Evolutionary conservation across 1,284 basidiomycete species (phyloP).

Genomic region (Sphagnurus paluster): DNA sequence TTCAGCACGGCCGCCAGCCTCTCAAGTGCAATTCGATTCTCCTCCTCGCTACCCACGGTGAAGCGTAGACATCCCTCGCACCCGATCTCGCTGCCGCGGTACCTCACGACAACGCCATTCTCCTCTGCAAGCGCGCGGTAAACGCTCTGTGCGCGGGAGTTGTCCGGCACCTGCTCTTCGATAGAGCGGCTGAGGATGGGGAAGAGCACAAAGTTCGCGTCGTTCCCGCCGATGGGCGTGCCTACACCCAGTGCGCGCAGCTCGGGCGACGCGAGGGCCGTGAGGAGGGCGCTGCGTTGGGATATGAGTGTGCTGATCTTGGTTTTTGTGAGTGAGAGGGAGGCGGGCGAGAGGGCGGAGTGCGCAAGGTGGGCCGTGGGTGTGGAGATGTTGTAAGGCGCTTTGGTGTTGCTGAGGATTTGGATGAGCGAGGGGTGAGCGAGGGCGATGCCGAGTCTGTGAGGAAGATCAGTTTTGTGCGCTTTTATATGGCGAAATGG

Average conservation of each 20-base stretch:
- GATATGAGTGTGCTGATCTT: conserved; percentile 64
- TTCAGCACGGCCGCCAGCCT: conserved; percentile 49
- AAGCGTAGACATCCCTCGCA: conserved; percentile 89
- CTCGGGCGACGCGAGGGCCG: conserved; percentile 38
- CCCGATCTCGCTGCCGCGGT: conserved; percentile 83
- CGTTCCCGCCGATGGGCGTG: conserved; percentile 73
- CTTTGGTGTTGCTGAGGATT: conserved; percentile 94
- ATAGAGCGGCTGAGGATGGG: conserved; percentile 63
- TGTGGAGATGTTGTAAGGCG: conserved; percentile 95
- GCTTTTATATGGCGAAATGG: neutral
- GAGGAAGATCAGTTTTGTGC: neutral
- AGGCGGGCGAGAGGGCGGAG: conserved; percentile 70
- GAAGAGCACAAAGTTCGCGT: conserved; percentile 92
- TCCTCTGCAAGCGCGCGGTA: conserved; percentile 89
- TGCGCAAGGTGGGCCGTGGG: conserved; percentile 87
- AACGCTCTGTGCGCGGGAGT: conserved; percentile 62
- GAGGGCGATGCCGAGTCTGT: conserved; percentile 85
- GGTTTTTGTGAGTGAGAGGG: conserved; percentile 64
- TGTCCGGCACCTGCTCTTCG: conserved; percentile 53
- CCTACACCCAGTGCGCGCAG: conserved; percentile 65
- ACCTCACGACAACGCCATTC: conserved; percentile 88
- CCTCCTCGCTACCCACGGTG: conserved; percentile 85
- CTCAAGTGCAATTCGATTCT: conserved; percentile 62
- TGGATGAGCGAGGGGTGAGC: conserved; percentile 90
- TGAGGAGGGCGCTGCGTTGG: conserved; percentile 59